These are phyloP conservation scores for Saccharomyces paradoxus DNA, from an alignment of 805 yeast genomes.

Conservation along the genomic window DNA sequence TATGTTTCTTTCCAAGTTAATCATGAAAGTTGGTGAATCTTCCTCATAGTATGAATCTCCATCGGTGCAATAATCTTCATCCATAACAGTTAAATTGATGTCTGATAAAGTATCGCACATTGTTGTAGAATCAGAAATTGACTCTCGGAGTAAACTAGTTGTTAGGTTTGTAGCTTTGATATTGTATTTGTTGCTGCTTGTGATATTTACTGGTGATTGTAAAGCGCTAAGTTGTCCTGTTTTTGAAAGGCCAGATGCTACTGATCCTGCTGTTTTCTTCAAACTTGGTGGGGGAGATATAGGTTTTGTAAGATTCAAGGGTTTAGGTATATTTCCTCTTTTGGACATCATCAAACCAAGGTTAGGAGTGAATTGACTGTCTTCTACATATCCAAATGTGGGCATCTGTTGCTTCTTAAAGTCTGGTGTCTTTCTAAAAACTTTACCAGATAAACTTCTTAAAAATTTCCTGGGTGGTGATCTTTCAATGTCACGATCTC, in stretches of 20 bases:
- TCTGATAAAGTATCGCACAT: background rate
- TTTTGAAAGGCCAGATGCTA: background rate
- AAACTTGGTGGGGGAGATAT: constrained; percentile 23
- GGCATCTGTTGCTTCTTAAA: constrained; percentile 4
- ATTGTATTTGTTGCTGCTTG: background rate
- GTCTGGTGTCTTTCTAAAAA: constrained; percentile 17
- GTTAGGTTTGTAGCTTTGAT: constrained; percentile 4
- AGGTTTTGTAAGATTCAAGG: constrained; percentile 14
- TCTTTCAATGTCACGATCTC: constrained; percentile 13
- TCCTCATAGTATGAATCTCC: constrained; percentile 18
- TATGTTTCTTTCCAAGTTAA: constrained; percentile 9
- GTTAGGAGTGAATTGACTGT: constrained; percentile 6
- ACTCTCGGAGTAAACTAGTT: constrained; percentile 1
- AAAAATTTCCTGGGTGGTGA: constrained; percentile 17
- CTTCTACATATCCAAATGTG: background rate
- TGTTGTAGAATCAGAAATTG: background rate
- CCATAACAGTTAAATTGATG: constrained; percentile 2
- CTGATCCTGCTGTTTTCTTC: constrained; percentile 5
- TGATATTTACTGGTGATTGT: constrained; percentile 7
- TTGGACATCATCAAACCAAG: constrained; percentile 7
- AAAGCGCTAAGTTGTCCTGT: background rate
- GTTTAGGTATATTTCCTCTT: constrained; percentile 16
- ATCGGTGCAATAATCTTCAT: constrained; percentile 3
- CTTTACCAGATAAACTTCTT: constrained; percentile 22
- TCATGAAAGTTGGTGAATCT: constrained; percentile 19